Conservation (phyloP, 805 yeast species). For the Candida railenensis region DNA sequence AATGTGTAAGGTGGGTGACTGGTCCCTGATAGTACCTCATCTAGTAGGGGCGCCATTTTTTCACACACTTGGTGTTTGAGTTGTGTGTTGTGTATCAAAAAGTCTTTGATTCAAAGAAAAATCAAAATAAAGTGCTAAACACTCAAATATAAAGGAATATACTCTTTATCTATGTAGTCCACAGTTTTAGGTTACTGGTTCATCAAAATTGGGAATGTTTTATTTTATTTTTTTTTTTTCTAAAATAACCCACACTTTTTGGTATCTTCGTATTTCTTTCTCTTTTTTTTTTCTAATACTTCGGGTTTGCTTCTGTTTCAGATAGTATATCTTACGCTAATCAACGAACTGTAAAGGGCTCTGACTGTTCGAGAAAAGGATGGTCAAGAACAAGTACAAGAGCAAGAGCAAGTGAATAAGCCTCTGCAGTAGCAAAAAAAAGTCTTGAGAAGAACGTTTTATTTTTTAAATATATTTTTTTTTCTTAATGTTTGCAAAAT, state of each 20-base stretch:
- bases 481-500: too few relatives aligned
- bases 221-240: neutral
- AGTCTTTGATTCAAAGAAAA: too few relatives aligned
- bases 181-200: neutral
- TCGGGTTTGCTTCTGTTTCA: neutral
- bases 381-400: too few relatives aligned
- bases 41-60: neutral
- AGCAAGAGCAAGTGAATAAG: too few relatives aligned
- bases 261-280: neutral
- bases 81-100: too few relatives aligned
- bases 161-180: neutral
- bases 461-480: neutral
- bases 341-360: neutral
- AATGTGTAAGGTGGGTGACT: slow-evolving; percentile 1
- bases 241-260: neutral
- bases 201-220: neutral
- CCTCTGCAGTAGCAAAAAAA: too few relatives aligned
- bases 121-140: too few relatives aligned
- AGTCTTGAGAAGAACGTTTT: neutral
- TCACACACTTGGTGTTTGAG: too few relatives aligned
- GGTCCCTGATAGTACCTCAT: slow-evolving; percentile 3
- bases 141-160: neutral
- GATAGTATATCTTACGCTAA: neutral
- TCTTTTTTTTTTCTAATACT: neutral
- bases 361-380: neutral